Base-by-base conservation (phyloP, 345 rosid genomes). In the Dipteronia sinensis region DNA sequence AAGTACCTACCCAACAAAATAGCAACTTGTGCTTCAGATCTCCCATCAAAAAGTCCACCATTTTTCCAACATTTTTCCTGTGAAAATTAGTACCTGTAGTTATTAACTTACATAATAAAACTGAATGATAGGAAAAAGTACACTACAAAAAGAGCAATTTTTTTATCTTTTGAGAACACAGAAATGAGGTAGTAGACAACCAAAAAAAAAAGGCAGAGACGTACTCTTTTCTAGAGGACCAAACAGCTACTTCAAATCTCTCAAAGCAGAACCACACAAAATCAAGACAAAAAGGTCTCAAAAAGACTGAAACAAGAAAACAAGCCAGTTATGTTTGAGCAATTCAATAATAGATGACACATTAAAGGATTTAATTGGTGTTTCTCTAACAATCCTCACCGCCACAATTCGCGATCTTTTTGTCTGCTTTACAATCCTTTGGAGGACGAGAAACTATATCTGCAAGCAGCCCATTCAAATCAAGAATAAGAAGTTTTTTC, bases 401-500 rank as follows among this genome's bases (percentile, higher is more conserved):
- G 75, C 95, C 93, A 51, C 80, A 80, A 75, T 84, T 80, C 49
- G 83, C 85, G 55, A 95, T 83, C 12, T 70, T 76, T 77, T 71
- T 82, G 65, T 92, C 97, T 19, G 93, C 85, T 65, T 73, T 85
- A 71, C 3, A 76, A 68, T 71, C 82, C 79, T 85, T 80, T 22
- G 86, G 83, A 76, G 88, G 86, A 69, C 71, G 68, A 73, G 81
- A 79, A 58, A 89, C 91, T 22, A 93, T 81, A 84, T 89, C 94
- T 13, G 87, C 95, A 64, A 96, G 95, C 74, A 93, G 80, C 58
- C 99, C 99, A 80, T 96, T 96, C 83, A 96, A 79, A 83, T 96
- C 97, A 82, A 95, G 95, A 80, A 95, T 87, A 29, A 92, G 88
- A 78, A 93, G 96, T 29, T 89, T 92, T 46, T 83, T 90, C 77